Conservation (phyloP, 306 rosid genomes). For the Fragaria ananassa region DNA sequence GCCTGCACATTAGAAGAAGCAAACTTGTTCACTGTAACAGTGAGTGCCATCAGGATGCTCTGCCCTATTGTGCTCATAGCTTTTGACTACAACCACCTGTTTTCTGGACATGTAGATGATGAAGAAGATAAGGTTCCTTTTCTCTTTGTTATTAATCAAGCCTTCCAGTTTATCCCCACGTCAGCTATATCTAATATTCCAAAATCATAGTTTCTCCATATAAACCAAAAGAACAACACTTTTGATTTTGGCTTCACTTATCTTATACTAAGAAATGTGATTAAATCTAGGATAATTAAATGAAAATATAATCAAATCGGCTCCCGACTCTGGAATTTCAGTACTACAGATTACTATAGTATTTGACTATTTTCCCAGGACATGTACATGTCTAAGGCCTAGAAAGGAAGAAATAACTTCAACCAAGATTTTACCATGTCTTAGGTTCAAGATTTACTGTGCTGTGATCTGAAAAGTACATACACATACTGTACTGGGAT, state of each 20-base stretch:
- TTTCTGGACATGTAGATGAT: slow-evolving; percentile 18
- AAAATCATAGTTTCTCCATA: background rate
- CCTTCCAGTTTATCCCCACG: background rate
- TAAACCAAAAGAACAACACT: background rate
- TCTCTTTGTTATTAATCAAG: background rate
- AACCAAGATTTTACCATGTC: background rate
- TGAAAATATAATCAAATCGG: background rate
- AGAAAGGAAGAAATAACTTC: background rate
- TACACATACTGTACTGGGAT: background rate
- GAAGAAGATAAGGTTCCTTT: slow-evolving; percentile 27
- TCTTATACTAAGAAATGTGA: too few species aligned
- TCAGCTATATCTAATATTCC: background rate
- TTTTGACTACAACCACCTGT: slow-evolving; percentile 32
- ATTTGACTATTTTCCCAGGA: too few species aligned
- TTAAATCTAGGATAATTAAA: too few species aligned
- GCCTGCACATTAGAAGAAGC: slow-evolving; percentile 77
- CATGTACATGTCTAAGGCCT: too few species aligned
- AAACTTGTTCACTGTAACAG: slow-evolving; percentile 69
- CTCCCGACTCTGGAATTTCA: background rate
- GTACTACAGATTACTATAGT: too few species aligned
- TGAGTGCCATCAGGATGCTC: slow-evolving; percentile 74
- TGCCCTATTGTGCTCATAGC: slow-evolving; percentile 75
- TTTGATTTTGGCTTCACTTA: background rate
- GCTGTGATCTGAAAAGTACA: background rate
- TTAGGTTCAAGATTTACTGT: background rate